Base-by-base conservation (phyloP, 441 rosid species). In the Arabidopsis lyrata region DNA sequence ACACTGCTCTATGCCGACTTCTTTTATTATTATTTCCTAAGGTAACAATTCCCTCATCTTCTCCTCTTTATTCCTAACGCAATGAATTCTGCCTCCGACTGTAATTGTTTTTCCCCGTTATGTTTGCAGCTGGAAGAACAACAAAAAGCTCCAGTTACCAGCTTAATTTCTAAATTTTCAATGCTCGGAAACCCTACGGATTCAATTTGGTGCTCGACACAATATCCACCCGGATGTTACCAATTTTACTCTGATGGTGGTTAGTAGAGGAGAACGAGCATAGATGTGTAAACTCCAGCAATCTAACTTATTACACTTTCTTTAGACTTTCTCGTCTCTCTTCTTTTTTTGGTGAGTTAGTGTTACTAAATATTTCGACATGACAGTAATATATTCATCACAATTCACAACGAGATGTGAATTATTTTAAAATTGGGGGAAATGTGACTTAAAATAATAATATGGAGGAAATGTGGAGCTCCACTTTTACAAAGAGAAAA, bases 121-220 rank as follows among this genome's bases (percentile, higher is more conserved):
- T 63, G 61, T 52, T 29, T 76, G 83, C 80, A 83, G 87, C 86
- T 86, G 90, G 90, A 86, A 84, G 85, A 88, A 81, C 83, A 83
- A 86, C 81, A 77, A 82, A 64, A 88, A 77, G 81, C 86, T 88
- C 27, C 84, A 82, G 64, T 76, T 86, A 45, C 90, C 88, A 2
- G 88, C 88, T 62, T 87, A 70, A 70, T 62, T 27, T 56, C 45
- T 55, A 14, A 16, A 68, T 15, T 68, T 31, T n/a, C 55, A 10
- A 50, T 68, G 49, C 34, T 61, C 34, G 44, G 58, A 54, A 60
- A 52, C 64, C 74, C 58, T 66, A 49, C 5, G 7, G 38, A 20
- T 53, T 31, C 55, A 14, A 18, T 65, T 57, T 72, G 64, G 55
- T 49, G 7, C 55, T 8, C 27, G 27, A 48, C 24, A 16, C 52